Base-by-base conservation (phyloP, 2,329 filamentous ascomycete genomes). In the Beauveria asiatica region DNA sequence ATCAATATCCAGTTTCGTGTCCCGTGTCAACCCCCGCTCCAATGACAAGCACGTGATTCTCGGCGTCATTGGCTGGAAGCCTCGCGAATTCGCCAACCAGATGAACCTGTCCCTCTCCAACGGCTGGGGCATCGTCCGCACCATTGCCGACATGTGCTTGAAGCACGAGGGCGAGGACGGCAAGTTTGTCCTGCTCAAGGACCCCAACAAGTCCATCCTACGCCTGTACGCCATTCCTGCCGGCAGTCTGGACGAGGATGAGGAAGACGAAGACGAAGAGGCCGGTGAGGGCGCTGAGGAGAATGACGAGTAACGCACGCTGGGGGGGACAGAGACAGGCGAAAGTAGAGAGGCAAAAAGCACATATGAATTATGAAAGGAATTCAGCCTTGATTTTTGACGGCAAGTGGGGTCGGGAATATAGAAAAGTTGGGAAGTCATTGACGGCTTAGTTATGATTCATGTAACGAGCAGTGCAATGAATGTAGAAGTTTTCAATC, bases 41-140 rank as follows among this genome's bases (percentile, higher is more conserved):
- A 92, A 94, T 72, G 89, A 96, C 73, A 91, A 91, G 76, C 94
- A 99, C 78, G 89, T 97, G 71, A 86, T 99, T 66, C 86, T 99
- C 57, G 94, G 94, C 68, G 94, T 99, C 61, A 83, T 97, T 37
- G 92, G 92, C 76, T 97, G 96, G 87, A 99, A 99, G 82, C 94
- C 94, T 42, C 88, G 90, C 69, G 95, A 99, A 73, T 97, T 99
- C 68, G 94, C 94, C 64, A 83, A 84, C 70, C 94, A 99, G 82
- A 99, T 99, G 94, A 97, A 97, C 79, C 78, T 99, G 70, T 95
- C 92, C 70, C 83, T 97, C 61, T 89, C 89, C 77, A 99, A 99
- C 77, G 94, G 94, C 64, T 99, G 94, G 94, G 94, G 94, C 75
- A 97, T 99, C 66, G 94, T 99, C 62, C 90, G 94, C 66, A 99